Evolutionary conservation across 345 rosid species (phyloP), one percentile per base, ranked within the genome.

Genomic region (Brassica cretica): DNA sequence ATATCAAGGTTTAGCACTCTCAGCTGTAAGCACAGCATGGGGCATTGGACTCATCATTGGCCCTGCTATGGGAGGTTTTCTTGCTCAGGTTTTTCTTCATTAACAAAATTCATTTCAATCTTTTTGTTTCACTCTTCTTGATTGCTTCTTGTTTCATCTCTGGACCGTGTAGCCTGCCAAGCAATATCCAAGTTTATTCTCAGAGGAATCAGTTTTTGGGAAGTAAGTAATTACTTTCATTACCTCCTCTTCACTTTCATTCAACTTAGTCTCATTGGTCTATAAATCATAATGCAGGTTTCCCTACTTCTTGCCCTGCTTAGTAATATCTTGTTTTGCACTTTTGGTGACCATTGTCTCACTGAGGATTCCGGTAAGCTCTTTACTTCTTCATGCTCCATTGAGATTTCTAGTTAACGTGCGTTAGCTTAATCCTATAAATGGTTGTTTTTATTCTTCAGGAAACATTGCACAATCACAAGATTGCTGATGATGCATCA

Each of bases 11-110:
- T 78, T 93, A 78, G 98, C 94, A 73, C 76, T 95, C 66, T 89
- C 98, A 76, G 85, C 90, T 2, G 99, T 95, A 84, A 90, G 97
- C 72, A 93, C 99, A 72, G 83, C 99, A 19, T 95, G 99, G 99
- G 98, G 97, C 2, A 89, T 90, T 46, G 99, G 99, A 80, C 84
- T 95, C 87, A 86, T 95, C 80, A 85, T 95, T 81, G 99, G 99
- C 68, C 99, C 99, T 55, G 97, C 99, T 65, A 55, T 95, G 2
- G 99, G 99, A 72, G 99, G 98, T 53, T 95, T 82, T 77, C 84
- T 93, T 69, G 94, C 99, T 2, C 96, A 95, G 99, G 99, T 95
- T 78, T 66, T 66, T 53, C 24, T 16, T 81, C 63, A 15, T 9
- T 46, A 44, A 63, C 64, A 70, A 8, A 21, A 32, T 1, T 2